phyloP scores from a whole-genome alignment of 2,329 filamentous ascomycete genomes.

The Pyricularia sp. region DNA sequence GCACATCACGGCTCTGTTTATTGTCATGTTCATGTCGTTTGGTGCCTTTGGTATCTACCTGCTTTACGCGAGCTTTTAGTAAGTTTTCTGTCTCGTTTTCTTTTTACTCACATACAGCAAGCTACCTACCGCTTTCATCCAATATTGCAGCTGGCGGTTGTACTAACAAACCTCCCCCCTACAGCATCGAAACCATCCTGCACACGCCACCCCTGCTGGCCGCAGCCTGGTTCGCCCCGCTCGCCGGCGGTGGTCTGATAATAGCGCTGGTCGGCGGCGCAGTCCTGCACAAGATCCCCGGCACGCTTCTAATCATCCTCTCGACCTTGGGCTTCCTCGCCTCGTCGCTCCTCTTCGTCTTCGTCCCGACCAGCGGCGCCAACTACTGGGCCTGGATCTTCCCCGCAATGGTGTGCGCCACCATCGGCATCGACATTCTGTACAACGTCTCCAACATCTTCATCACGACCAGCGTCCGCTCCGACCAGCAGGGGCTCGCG shows the following conservation, averaged over 20 bases:
- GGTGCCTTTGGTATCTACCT: conserved; percentile 57
- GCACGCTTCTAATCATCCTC: conserved; percentile 36
- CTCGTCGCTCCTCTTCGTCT: conserved; percentile 40
- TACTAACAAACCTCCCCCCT: conserved; percentile 21
- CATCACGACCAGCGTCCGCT: conserved; percentile 53
- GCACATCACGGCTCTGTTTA: conserved; percentile 53
- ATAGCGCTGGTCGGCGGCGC: conserved; percentile 39
- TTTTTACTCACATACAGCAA: no score
- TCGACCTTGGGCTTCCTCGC: conserved; percentile 39
- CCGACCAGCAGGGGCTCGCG: conserved; percentile 50
- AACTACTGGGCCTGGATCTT: conserved; percentile 58
- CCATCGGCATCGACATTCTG: conserved; percentile 55
- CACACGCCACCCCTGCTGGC: conserved; percentile 36
- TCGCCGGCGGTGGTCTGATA: conserved; percentile 44
- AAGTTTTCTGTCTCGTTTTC: no score
- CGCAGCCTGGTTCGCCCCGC: conserved; percentile 44
- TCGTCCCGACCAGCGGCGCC: conserved; percentile 36
- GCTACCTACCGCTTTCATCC: no score
- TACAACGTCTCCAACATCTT: conserved; percentile 61
- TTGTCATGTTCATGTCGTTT: conserved; percentile 54
- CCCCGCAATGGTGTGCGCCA: conserved; percentile 48
- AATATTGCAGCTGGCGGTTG: no score
- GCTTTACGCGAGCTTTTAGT: conserved; percentile 57
- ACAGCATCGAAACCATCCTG: conserved; percentile 40
- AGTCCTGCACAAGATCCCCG: conserved; percentile 39